Conservation (phyloP, 2,329 filamentous ascomycete species). For the Exophiala oligosperma region DNA sequence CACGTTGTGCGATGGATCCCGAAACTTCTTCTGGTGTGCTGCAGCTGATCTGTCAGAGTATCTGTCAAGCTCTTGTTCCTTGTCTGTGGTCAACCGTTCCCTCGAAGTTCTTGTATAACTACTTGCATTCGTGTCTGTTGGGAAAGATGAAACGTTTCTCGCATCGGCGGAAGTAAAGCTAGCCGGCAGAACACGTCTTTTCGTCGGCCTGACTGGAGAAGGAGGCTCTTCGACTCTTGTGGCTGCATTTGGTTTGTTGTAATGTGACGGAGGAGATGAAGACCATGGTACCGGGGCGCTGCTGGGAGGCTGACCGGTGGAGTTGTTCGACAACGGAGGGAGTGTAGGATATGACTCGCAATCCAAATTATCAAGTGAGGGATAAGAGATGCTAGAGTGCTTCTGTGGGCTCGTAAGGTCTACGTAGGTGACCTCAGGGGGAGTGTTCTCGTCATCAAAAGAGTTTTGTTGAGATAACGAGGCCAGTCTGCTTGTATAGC, state of each 20-base stretch:
- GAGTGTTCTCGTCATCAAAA: constrained; percentile 71
- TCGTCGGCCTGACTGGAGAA: constrained; percentile 45
- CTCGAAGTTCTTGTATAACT: constrained; percentile 3
- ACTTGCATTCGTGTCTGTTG: constrained; percentile 9
- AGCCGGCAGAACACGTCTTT: constrained; percentile 64
- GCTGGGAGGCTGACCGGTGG: constrained; percentile 43
- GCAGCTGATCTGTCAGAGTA: constrained; percentile 11
- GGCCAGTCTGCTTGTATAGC: constrained; percentile 33
- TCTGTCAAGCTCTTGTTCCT: not conserved
- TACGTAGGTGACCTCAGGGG: constrained; percentile 75
- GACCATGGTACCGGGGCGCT: constrained; percentile 71
- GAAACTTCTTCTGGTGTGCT: not conserved
- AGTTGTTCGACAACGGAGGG: constrained; percentile 26
- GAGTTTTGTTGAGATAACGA: constrained; percentile 52
- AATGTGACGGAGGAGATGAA: constrained; percentile 51
- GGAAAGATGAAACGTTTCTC: not conserved
- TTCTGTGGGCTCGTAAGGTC: constrained; percentile 65
- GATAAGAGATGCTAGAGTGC: constrained; percentile 33
- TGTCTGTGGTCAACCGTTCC: not conserved
- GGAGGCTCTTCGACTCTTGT: constrained; percentile 1
- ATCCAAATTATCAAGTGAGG: constrained; percentile 14
- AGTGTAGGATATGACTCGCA: constrained; percentile 39
- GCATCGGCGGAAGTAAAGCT: constrained; percentile 47
- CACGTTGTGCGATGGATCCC: constrained; percentile 6
- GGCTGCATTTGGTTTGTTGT: constrained; percentile 12